Base-by-base conservation (phyloP, 306 rosid species). In the Pterocarpus macrocarpus region DNA sequence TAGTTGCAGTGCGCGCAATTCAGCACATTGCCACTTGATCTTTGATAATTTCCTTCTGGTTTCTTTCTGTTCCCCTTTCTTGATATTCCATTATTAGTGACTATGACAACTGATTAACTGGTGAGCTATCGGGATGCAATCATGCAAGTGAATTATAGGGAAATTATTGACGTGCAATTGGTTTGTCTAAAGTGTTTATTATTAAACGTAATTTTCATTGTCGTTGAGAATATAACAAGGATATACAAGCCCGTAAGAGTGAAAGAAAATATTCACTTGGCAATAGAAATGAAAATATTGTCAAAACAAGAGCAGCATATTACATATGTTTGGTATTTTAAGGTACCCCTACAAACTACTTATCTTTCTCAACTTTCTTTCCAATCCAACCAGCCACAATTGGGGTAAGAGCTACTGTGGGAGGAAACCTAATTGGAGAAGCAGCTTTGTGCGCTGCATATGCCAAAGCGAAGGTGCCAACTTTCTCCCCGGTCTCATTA, bases 381-480 rank as follows among this genome's bases (percentile, higher is more conserved):
- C 96, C 98, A 28, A 93, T 93, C 98, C 99, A 95, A 67, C 89
- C 62, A 11, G 99, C 99, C 38, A 93, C 96, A 30, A 95, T 76
- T 38, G 99, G 94, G 78, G 99, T 95, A 64, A 93, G 97, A 78
- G 99, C 98, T 1, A 93, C 99, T 0, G 98, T 95, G 2, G 98
- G 98, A 78, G 99, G 99, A 84, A 91, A 95, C 87, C 98, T 91
- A 72, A 95, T 93, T 1, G 98, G 99, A 55, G 99, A 95, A 64
- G 99, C 97, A 41, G 98, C 98, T 82, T 93, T 93, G 71, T 95
- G 99, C 3, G 98, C 98, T 43, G 99, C 99, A 81, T 95, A 95
- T 41, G 99, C 96, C 90, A 93, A 86, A 76, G 98, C 99, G 52
- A 95, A 89, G 1, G 98, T 88, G 32, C 99, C 99, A 32, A 95